These are phyloP conservation scores for Rhynchospora tenuis DNA, from an alignment of 176 grass and related monocot genomes.

Conservation along the genomic window DNA sequence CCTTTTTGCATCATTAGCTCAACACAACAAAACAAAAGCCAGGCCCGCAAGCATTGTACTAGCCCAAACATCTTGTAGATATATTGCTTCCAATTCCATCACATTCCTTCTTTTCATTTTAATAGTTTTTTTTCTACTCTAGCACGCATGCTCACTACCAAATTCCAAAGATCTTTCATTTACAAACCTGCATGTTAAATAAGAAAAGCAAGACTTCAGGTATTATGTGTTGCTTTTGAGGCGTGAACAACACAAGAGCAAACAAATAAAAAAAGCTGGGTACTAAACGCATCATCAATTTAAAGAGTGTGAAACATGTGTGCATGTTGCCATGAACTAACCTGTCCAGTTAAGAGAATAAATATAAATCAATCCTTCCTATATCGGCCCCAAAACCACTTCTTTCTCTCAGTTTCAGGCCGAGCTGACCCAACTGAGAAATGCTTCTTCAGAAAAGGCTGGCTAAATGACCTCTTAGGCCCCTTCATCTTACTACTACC, in stretches of 20 bases:
- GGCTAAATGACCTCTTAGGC: slow-evolving; percentile 44
- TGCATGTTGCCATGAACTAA: slow-evolving; percentile 7
- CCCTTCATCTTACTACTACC: slow-evolving; percentile 42
- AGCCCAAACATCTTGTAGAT: no score
- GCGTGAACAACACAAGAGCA: not conserved
- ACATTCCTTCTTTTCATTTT: not conserved
- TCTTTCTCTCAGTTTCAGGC: slow-evolving; percentile 45
- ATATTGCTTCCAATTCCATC: not conserved
- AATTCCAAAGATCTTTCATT: not conserved
- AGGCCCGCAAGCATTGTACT: no score
- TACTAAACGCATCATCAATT: not conserved
- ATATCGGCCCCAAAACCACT: slow-evolving; percentile 59
- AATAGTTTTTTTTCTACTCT: not conserved
- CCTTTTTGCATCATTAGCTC: no score
- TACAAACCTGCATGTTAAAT: not conserved
- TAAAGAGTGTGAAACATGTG: not conserved
- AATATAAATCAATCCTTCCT: slow-evolving; percentile 32
- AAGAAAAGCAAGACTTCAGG: not conserved
- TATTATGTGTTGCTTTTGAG: not conserved
- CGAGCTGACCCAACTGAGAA: slow-evolving; percentile 43
- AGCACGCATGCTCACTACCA: not conserved
- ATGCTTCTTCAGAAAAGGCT: slow-evolving; percentile 49
- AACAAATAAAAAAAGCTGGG: not conserved
- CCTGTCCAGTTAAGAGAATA: not conserved
- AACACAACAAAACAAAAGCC: no score